Conservation (phyloP, 768 basidiomycete genomes). For the Boletus pseudo-olivaceus region DNA sequence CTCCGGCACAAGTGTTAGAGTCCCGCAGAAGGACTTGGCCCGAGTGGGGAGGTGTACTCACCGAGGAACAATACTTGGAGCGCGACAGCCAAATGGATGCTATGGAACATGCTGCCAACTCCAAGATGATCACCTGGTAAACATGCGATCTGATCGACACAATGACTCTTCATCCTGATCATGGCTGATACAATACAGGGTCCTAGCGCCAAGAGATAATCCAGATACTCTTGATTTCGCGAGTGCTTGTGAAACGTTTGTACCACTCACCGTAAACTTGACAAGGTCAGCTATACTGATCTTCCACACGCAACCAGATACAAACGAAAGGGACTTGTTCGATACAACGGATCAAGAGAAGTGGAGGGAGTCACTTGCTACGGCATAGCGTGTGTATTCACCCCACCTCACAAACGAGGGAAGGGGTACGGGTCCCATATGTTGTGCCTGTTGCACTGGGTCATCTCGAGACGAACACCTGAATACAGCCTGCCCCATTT, state of each 20-base stretch:
- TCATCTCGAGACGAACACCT: conserved; percentile 35
- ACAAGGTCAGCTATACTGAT: background rate
- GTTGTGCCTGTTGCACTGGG: conserved; percentile 63
- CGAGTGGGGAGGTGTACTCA: conserved; percentile 43
- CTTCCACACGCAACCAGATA: conserved; percentile 20
- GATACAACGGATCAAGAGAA: conserved; percentile 15
- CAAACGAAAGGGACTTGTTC: conserved; percentile 29
- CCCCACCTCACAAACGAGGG: conserved; percentile 42
- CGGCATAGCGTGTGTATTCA: conserved; percentile 54
- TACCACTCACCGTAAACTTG: background rate
- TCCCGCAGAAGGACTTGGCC: conserved; percentile 36
- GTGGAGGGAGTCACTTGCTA: conserved; percentile 42
- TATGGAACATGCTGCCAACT: conserved; percentile 43
- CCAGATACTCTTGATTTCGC: conserved; percentile 30
- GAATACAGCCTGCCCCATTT: conserved; percentile 29
- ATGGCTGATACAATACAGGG: conserved; percentile 31
- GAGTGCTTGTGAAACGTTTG: conserved; percentile 3
- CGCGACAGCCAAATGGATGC: conserved; percentile 39
- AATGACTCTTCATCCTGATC: background rate
- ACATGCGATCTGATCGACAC: background rate
- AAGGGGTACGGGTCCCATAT: conserved; percentile 57
- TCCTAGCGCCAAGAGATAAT: conserved; percentile 50
- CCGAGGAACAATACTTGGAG: conserved; percentile 43
- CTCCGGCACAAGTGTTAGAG: conserved; percentile 40
- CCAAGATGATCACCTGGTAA: conserved; percentile 49